Evolutionary conservation across 2,329 filamentous ascomycete species (phyloP).

Genomic region (Claviceps sp.): DNA sequence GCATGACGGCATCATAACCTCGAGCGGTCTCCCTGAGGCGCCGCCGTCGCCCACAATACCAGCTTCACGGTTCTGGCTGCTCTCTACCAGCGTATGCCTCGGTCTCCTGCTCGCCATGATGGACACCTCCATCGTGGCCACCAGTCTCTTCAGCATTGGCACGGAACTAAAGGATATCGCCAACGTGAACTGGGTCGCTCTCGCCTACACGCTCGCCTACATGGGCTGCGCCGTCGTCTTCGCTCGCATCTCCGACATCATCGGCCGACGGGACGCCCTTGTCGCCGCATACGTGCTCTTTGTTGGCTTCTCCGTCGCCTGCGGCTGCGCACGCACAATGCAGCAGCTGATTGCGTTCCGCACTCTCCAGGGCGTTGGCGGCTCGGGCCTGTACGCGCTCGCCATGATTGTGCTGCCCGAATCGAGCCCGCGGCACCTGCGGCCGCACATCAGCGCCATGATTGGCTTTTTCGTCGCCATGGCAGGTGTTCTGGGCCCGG

Average conservation of each 20-base stretch:
- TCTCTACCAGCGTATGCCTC: conserved; percentile 23
- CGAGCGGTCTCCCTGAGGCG: background rate
- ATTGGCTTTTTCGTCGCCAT: conserved; percentile 35
- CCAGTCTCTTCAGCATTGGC: conserved; percentile 42
- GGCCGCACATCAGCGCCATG: conserved; percentile 30
- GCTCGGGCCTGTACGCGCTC: conserved; percentile 38
- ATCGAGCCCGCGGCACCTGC: conserved; percentile 26
- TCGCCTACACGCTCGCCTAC: conserved; percentile 43
- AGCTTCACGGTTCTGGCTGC: background rate
- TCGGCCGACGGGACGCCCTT: conserved; percentile 40
- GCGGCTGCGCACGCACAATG: conserved; percentile 23
- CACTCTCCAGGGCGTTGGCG: conserved; percentile 37
- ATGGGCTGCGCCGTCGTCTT: conserved; percentile 43
- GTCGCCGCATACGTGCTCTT: conserved; percentile 38
- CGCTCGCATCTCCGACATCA: conserved; percentile 38
- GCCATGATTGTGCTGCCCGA: conserved; percentile 42
- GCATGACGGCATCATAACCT: too few relatives aligned
- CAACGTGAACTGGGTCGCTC: conserved; percentile 38
- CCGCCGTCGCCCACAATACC: background rate
- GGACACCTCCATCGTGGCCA: conserved; percentile 48
- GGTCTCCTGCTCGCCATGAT: conserved; percentile 45
- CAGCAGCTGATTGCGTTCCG: conserved; percentile 35
- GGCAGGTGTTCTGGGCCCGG: conserved; percentile 36
- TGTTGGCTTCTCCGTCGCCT: conserved; percentile 41
- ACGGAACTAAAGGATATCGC: conserved; percentile 32